Percentiles rank a stretch among this genome's conserved stretches.
Conservation (phyloP, 73 alveolate genomes). For the Stentor coeruleus region DNA sequence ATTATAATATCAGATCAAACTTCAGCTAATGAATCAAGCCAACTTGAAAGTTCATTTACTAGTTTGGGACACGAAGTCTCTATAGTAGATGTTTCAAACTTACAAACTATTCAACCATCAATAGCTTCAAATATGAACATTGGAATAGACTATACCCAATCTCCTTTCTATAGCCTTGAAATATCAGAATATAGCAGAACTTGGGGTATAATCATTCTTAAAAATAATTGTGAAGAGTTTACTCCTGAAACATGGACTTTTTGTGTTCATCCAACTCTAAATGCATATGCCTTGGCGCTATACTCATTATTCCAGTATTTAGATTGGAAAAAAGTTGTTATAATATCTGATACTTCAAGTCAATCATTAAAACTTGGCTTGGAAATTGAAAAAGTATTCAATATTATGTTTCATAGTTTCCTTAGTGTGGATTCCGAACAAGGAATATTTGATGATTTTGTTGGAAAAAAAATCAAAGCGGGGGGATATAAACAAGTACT, state of each 20-base stretch:
- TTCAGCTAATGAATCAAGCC: no score
- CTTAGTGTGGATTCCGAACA: background rate
- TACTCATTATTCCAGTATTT: no score
- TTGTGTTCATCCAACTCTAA: background rate
- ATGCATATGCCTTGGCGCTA: background rate
- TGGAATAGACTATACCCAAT: background rate
- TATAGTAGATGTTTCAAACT: no score
- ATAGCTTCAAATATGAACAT: background rate
- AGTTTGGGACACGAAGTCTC: no score
- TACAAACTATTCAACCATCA: no score
- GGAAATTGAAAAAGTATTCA: background rate
- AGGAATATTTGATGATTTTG: background rate
- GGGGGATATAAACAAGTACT: background rate
- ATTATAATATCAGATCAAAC: no score
- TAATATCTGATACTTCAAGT: no score
- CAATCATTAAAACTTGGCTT: background rate
- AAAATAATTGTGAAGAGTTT: no score
- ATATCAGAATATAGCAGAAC: background rate
- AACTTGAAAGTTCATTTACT: no score
- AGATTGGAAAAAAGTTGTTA: background rate
- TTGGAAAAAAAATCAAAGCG: background rate
- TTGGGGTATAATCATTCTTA: background rate
- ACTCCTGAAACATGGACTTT: background rate
- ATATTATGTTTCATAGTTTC: background rate
- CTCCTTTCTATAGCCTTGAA: background rate